phyloP scores from a whole-genome alignment of 768 basidiomycete genomes.

The Cystofilobasidium bisporidii region DNA sequence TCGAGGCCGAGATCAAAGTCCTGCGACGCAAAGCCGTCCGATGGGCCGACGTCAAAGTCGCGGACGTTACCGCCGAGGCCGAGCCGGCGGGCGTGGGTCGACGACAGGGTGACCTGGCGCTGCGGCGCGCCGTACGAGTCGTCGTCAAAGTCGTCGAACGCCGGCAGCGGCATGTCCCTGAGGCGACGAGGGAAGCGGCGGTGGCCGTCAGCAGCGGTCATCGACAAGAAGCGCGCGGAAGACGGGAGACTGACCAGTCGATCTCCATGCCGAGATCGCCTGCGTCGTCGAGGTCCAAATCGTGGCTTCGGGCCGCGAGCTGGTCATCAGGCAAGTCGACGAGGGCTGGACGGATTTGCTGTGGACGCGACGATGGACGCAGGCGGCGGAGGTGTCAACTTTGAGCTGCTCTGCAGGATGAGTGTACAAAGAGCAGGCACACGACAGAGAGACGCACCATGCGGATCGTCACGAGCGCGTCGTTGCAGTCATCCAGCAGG shows the following conservation, averaged over 20 bases:
- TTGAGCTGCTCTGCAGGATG: conserved; percentile 45
- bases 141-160: conserved; percentile 39
- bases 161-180: conserved; percentile 50
- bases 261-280: conserved; percentile 47
- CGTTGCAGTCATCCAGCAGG: conserved; percentile 93
- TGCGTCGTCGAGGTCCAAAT: conserved; percentile 69
- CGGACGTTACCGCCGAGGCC: conserved; percentile 31
- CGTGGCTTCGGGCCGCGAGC: conserved; percentile 69
- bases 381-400: too few relatives aligned
- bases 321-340: conserved; percentile 97
- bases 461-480: conserved; percentile 87
- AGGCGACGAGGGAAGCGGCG: background rate
- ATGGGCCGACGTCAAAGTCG: conserved; percentile 31
- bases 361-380: conserved; percentile 37
- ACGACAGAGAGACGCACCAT: conserved; percentile 50
- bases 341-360: conserved; percentile 65
- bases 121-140: conserved; percentile 46
- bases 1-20: conserved; percentile 36
- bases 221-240: conserved; percentile 5
- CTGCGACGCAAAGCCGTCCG: conserved; percentile 33
- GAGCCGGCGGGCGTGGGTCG: conserved; percentile 29
- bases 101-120: conserved; percentile 27
- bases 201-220: conserved; percentile 14
- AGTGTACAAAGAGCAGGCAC: background rate
- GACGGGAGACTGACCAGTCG: conserved; percentile 33